Evolutionary conservation across 2,329 filamentous ascomycete species (phyloP), one percentile per base, ranked within the genome.

Genomic region (Lachnum nothofagi): DNA sequence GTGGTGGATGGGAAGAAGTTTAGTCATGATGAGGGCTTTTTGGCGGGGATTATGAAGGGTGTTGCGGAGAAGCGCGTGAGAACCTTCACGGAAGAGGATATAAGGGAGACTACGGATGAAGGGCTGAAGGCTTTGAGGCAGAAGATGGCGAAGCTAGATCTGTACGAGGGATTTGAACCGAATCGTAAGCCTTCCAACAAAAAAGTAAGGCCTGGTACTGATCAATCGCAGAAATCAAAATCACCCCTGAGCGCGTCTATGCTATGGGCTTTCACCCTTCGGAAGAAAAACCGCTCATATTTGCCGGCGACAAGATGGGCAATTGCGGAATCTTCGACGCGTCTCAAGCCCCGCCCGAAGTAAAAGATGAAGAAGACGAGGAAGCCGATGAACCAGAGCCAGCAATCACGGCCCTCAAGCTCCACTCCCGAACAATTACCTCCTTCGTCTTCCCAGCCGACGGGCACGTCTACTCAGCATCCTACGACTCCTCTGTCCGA

Each of bases 281-380:
- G 0, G 75, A 83, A 49, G 82, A 91, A 2, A 97, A 97, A 61
- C 83, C 91, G 0, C 74, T 98, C 2, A 78, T 97, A 1, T 94
- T 98, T 64, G 91, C 91, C 0, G 91, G 91, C 9, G 93, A 98
- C 62, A 98, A 98, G 65, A 78, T 94, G 56, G 91, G 93, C 1
- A 87, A 89, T 20, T 75, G 97, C 50, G 93, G 93, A 0, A 80
- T 98, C 1, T 91, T 96, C 46, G 91, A 98, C 63, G 90, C 85
- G 1, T 91, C 87, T 0, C 89, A 94, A 57, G 77, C 78, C 2
- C 71, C 72, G 2, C 63, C 77, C 40, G 65, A 72, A 56, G 66
- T 74, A 57, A 70, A 75, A n/a, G 71, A 77, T 4, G 72, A 76
- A 14, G 80, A 80, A 49, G 85, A 88, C 7, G 79, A 81, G 23